Percentiles rank a stretch among this genome's conserved stretches.
Evolutionary conservation across 2,329 filamentous ascomycete species (phyloP).

Genomic region (Aspergillus sergii): DNA sequence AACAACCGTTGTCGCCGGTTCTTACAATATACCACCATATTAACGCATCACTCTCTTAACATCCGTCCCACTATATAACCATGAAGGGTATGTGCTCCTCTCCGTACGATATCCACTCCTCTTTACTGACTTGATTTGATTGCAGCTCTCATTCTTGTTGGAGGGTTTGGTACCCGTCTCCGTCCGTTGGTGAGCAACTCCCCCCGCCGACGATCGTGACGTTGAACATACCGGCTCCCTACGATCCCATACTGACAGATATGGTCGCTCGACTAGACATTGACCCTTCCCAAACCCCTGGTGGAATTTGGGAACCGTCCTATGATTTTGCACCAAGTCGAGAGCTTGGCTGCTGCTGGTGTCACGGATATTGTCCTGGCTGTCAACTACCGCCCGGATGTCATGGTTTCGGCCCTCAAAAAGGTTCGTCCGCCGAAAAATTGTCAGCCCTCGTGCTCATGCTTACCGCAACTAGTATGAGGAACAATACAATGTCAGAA

Average conservation of each 20-base stretch:
- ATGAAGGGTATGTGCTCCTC: slow-evolving; percentile 48
- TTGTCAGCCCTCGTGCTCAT: slow-evolving; percentile 4
- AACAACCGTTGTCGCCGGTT: neutral
- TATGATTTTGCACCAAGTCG: slow-evolving; percentile 98
- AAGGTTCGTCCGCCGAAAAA: slow-evolving; percentile 61
- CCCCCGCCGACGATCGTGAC: slow-evolving; percentile 20
- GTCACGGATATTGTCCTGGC: slow-evolving; percentile 97
- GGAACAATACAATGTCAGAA: slow-evolving; percentile 87
- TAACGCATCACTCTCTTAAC: neutral
- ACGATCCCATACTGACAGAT: slow-evolving; percentile 17
- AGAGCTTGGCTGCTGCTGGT: slow-evolving; percentile 87
- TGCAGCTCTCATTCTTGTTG: slow-evolving; percentile 94
- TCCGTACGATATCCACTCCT: slow-evolving; percentile 10
- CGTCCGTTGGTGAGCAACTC: slow-evolving; percentile 77
- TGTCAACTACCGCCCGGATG: slow-evolving; percentile 97
- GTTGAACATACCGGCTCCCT: slow-evolving; percentile 5
- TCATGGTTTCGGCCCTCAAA: slow-evolving; percentile 92
- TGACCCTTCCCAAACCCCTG: slow-evolving; percentile 94
- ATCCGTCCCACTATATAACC: slow-evolving; percentile 19
- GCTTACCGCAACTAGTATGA: slow-evolving; percentile 66
- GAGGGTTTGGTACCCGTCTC: slow-evolving; percentile 97
- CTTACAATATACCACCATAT: neutral
- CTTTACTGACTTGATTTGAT: slow-evolving; percentile 19
- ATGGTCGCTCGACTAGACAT: slow-evolving; percentile 62
- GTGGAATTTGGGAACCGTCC: slow-evolving; percentile 99